A percentile compares a stretch with the other conserved stretches of the same genome.
phyloP scores from a whole-genome alignment of 2,329 filamentous ascomycete species.

The Scytalidium lignicola region DNA sequence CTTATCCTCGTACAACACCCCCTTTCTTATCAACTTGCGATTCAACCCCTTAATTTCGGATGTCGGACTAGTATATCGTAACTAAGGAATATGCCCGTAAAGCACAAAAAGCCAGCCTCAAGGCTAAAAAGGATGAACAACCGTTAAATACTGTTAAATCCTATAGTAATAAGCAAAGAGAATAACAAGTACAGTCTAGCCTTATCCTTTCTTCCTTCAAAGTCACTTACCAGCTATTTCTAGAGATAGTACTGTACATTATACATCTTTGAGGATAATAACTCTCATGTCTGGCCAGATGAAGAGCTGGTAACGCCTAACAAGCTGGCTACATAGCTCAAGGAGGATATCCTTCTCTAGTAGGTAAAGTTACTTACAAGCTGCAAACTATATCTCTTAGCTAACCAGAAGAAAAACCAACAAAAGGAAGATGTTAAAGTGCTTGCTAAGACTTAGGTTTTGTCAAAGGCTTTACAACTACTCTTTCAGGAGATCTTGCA shows the following conservation, averaged over 20 bases:
- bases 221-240: not conserved
- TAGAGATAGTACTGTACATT: constrained; percentile 1
- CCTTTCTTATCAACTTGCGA: too few relatives aligned
- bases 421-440: not conserved
- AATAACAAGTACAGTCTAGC: not conserved
- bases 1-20: not conserved
- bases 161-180: not conserved
- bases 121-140: constrained; percentile 6
- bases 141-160: not conserved
- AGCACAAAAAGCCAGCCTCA: constrained; percentile 1
- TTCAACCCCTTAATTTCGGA: not conserved
- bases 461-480: constrained; percentile 1
- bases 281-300: constrained; percentile 2
- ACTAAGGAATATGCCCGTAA: not conserved
- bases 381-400: not conserved
- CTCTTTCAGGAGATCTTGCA: not conserved
- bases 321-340: constrained; percentile 4
- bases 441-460: constrained; percentile 1
- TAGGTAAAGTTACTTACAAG: not conserved
- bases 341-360: constrained; percentile 4
- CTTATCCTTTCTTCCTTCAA: too few relatives aligned
- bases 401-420: not conserved
- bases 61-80: not conserved
- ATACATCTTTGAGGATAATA: not conserved
- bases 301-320: constrained; percentile 3